These are phyloP conservation scores for Tylopilus plumbeoviolaceoides DNA, from an alignment of 768 basidiomycete genomes.

Conservation along the genomic window DNA sequence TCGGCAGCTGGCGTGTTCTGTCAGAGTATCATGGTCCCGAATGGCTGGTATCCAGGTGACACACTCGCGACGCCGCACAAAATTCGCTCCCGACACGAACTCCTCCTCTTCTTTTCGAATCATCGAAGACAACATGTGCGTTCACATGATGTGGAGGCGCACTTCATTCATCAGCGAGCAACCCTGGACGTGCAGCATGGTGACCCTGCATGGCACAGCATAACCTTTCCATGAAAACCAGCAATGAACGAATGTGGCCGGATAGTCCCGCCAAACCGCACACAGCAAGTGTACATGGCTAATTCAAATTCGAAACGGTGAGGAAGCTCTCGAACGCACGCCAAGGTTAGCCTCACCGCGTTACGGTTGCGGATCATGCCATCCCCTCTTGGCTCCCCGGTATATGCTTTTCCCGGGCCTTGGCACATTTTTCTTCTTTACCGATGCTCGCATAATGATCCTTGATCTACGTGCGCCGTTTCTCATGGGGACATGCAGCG, in stretches of 20 bases:
- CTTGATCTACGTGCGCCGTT: neutral
- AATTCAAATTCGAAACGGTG: neutral
- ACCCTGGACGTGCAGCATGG: too few relatives aligned
- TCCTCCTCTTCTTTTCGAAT: neutral
- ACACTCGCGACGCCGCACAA: neutral
- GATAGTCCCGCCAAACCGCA: neutral
- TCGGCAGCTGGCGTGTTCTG: neutral
- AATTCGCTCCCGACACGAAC: slow-evolving; percentile 5
- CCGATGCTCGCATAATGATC: too few relatives aligned
- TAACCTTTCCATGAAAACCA: neutral
- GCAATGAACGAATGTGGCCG: neutral
- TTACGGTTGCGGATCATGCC: neutral
- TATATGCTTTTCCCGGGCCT: too few relatives aligned
- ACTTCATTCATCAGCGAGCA: neutral
- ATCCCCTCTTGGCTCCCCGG: too few relatives aligned
- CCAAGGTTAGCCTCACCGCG: neutral
- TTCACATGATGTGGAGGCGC: neutral
- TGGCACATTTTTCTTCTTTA: too few relatives aligned
- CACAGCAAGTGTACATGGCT: neutral
- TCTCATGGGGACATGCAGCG: neutral
- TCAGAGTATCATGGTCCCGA: neutral
- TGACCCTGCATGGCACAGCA: neutral
- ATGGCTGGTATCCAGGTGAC: neutral
- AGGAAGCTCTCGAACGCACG: neutral
- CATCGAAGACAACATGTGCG: neutral